Evolutionary conservation across 305 asterid genomes (phyloP).

Genomic region (Fraxinus angustifolia): DNA sequence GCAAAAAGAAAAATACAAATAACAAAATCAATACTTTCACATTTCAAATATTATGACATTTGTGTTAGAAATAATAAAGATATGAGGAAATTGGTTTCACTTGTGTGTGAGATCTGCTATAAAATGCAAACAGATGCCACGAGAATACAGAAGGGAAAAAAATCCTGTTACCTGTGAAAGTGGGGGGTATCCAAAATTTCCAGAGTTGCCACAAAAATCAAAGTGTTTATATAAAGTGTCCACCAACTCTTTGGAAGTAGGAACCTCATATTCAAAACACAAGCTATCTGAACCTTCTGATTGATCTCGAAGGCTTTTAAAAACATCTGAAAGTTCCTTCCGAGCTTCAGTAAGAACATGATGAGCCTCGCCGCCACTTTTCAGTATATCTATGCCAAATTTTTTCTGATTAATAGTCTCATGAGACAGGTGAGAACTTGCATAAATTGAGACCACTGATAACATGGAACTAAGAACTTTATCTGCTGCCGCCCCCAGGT

Average conservation of each 20-base stretch:
- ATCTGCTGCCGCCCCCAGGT: constrained; percentile 50
- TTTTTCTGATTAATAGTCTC: constrained; percentile 34
- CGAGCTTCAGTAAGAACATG: constrained; percentile 51
- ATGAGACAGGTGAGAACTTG: constrained; percentile 34
- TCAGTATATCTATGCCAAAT: constrained; percentile 26
- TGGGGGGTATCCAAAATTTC: constrained; percentile 43
- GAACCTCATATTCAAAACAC: constrained; percentile 49
- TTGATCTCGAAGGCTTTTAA: constrained; percentile 40
- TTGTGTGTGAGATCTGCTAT: constrained; percentile 19
- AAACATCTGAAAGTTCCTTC: constrained; percentile 55
- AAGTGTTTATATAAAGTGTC: constrained; percentile 46
- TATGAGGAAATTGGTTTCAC: constrained; percentile 11
- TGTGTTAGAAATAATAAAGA: constrained; percentile 13
- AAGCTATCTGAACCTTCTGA: constrained; percentile 41
- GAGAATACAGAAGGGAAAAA: constrained; percentile 5
- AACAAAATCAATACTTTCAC: constrained; percentile 14
- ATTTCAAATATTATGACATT: not conserved
- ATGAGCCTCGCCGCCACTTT: constrained; percentile 23
- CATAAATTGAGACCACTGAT: constrained; percentile 52
- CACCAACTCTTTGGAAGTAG: constrained; percentile 68
- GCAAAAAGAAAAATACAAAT: not conserved
- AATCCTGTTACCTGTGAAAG: constrained; percentile 61
- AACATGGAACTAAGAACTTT: constrained; percentile 48
- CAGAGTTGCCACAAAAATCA: constrained; percentile 35
- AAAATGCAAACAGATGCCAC: constrained; percentile 13